Evolutionary conservation across 2,329 filamentous ascomycete genomes (phyloP).

Genomic region (Nothophoma quercina): DNA sequence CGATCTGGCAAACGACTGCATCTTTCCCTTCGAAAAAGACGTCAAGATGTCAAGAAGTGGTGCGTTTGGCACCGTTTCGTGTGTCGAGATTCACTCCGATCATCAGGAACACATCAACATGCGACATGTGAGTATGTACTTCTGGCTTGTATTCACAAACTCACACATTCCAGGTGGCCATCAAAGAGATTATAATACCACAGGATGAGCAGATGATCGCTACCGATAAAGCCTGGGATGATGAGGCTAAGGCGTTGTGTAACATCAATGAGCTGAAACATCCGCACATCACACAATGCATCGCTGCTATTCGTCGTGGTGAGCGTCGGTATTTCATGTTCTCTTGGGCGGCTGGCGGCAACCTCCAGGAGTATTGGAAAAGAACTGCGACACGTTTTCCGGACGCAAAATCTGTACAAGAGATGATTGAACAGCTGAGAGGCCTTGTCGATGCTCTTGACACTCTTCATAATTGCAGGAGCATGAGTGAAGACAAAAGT

Average conservation of each 20-base stretch:
- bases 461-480: neutral
- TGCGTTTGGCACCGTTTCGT: neutral
- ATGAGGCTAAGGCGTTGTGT: neutral
- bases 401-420: neutral
- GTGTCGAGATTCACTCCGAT: neutral
- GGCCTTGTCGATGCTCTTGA: neutral
- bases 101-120: neutral
- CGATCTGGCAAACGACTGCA: neutral
- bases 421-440: neutral
- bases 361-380: constrained; percentile 21
- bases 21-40: neutral
- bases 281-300: constrained; percentile 18
- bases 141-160: neutral
- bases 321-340: constrained; percentile 32
- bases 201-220: neutral
- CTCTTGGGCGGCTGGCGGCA: constrained; percentile 29
- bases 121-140: neutral
- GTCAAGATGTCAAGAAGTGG: neutral
- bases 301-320: constrained; percentile 22
- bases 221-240: neutral
- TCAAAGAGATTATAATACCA: neutral
- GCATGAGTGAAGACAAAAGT: too few relatives aligned
- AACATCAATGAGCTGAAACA: constrained; percentile 22
- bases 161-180: neutral
- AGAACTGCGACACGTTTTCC: neutral